Base-by-base conservation (phyloP, 2,329 filamentous ascomycete species). In the Chrysoporthe deuterocubensis region DNA sequence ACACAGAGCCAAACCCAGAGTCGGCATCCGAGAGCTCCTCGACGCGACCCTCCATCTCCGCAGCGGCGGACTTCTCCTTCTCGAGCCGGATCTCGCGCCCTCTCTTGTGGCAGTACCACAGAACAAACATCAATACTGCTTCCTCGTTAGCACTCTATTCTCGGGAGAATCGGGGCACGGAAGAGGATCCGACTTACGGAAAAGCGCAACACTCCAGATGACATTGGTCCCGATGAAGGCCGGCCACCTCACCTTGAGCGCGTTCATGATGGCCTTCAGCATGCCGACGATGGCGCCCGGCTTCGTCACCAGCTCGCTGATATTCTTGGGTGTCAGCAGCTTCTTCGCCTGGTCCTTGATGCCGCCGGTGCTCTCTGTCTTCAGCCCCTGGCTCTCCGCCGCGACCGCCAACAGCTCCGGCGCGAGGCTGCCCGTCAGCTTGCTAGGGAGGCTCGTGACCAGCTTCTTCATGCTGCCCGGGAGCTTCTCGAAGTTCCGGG, bases 101-200 rank as follows among this genome's bases (percentile, higher is more conserved):
- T 65, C 96, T 92, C 82, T 98, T 98, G 80, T 98, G 91, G 81
- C 94, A 98, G 81, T 98, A 99, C 94, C 95, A 99, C 74, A 98
- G 90, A 57, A 97, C 93, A 76, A 97, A 96, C 67, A 99, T 86
- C 18, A 98, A 85, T 65, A 98, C 92, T 92, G 66, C 70, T 16
- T 26, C 11, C 14, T 2, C 16, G 60, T 74, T 21, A 74, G 71
- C 18, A 59, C 9, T 4, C 14, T 60, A 16, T 44, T 26, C 8
- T 6, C 14, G 1, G 26, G 43, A 16, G 42, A n/a, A n/a, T 18
- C 1, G 26, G 21, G 13, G 21, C 9, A 16, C 26, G n/a, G 14
- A 5, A 8, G 48, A 34, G 13, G 44, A 21, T 6, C n/a, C 3
- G 48, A 84, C 91, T 84, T 85, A 95, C 93, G 84, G 75, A 96